Base-by-base conservation (phyloP, 208 protist species). In the Wallacemonas rigidus region DNA sequence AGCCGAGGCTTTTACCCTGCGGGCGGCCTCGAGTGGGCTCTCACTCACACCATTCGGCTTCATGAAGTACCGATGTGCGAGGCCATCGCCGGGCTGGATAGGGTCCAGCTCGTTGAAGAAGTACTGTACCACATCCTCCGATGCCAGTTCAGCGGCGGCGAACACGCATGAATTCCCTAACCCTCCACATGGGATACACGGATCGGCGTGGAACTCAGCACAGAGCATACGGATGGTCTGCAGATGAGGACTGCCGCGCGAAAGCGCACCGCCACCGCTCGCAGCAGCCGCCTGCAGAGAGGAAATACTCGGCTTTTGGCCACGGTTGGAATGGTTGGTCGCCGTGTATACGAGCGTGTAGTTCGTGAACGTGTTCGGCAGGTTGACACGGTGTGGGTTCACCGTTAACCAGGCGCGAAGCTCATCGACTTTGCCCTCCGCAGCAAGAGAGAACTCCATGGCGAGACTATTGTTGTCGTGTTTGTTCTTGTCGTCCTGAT, bases 191-290 rank as follows among this genome's bases (percentile, higher is more conserved):
- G 85, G 75, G 14, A 81, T 79, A 39, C 65, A 58, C 4, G 74
- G 51, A 51, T 94, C 87, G 1, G 89, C 89, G 17, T 71, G 67
- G 67, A 91, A 94, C 75, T 94, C 87, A 35, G 79, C 74, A 9
- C 83, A 81, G 38, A 94, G 67, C 82, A 94, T 85, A 9, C 67
- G 68, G 5, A 90, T 76, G 6, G 68, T 85, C 9, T 53, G 17
- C 36, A 85, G 35, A 48, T 82, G 82, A 48, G 69, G 48, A 6
- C 48, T 60, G 26, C 38, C 61, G 44, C 35, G 14, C 50, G 60
- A 44, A 55, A 4, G n/a, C 48, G 41, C 35, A 38, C 26, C 53
- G 70, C 26, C 26, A 26, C 53, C 57, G 50, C 9, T 40, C 26
- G 6, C 14, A 1, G 14, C 45, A 15, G 64, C 45, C 4, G 64